phyloP scores from a whole-genome alignment of 768 basidiomycete species.

The Tephrocybe sp. region DNA sequence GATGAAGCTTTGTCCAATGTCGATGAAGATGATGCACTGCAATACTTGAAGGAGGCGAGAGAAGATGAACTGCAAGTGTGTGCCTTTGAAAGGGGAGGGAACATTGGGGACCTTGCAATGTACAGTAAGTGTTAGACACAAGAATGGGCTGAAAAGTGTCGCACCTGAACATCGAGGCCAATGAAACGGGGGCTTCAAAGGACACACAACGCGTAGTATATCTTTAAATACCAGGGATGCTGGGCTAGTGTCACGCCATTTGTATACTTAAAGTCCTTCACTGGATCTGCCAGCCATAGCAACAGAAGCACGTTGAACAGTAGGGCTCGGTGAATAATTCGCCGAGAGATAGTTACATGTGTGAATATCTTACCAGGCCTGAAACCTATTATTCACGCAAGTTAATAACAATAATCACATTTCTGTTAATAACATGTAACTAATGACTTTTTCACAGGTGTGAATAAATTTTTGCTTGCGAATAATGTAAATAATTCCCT shows the following conservation, averaged over 20 bases:
- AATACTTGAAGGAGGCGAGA: slow-evolving; percentile 6
- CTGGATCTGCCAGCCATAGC: slow-evolving; percentile 4
- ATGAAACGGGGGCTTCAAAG: slow-evolving; percentile 2
- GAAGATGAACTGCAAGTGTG: slow-evolving; percentile 4
- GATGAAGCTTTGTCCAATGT: slow-evolving; percentile 4
- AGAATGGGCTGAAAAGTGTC: no score
- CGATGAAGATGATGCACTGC: slow-evolving; percentile 3
- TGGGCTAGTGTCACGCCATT: not conserved
- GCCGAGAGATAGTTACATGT: no score
- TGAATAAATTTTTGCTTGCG: no score
- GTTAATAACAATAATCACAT: no score
- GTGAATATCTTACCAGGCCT: no score
- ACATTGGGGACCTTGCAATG: no score
- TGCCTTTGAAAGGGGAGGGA: not conserved
- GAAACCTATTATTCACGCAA: no score
- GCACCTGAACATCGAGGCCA: slow-evolving; percentile 8
- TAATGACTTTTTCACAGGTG: no score
- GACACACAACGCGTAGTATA: slow-evolving; percentile 4
- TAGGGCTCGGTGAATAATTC: no score
- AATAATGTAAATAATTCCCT: no score
- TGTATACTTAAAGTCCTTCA: slow-evolving; percentile 5
- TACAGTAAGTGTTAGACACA: no score
- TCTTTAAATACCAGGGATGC: not conserved
- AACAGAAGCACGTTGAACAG: slow-evolving; percentile 1
- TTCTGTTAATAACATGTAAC: no score